These are phyloP conservation scores for Aureobasidium uvarum DNA, from an alignment of 2,329 filamentous ascomycete species.

Conservation along the genomic window DNA sequence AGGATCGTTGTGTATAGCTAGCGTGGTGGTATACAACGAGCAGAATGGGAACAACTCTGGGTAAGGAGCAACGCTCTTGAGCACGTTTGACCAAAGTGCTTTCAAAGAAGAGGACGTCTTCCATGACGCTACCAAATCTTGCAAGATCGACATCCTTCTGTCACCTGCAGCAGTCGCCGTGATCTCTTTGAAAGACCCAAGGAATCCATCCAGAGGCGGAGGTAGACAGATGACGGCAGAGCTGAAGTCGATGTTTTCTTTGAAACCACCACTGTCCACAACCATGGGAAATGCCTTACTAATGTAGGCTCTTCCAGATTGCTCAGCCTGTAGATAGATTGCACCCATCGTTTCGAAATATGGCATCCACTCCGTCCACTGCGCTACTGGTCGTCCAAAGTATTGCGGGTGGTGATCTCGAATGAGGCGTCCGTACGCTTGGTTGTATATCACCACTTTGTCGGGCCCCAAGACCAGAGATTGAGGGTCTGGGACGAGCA, in stretches of 20 bases:
- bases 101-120: background rate
- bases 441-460: constrained; percentile 27
- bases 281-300: background rate
- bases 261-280: background rate
- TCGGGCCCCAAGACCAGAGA: constrained; percentile 24
- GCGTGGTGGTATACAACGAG: background rate
- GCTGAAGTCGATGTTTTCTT: background rate
- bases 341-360: constrained; percentile 11
- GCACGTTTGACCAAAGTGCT: background rate
- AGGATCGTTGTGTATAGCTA: background rate
- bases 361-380: constrained; percentile 4
- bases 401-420: constrained; percentile 4
- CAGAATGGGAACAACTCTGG: constrained; percentile 9
- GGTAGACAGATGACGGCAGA: constrained; percentile 11
- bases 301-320: background rate
- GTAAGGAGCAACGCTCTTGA: background rate
- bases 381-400: background rate
- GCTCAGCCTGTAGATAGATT: background rate
- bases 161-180: background rate
- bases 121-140: background rate
- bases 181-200: background rate
- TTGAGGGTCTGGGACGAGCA: constrained; percentile 27
- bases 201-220: constrained; percentile 7
- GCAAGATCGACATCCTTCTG: background rate
- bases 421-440: constrained; percentile 21